phyloP scores from a whole-genome alignment of 495 filamentous ascomycete genomes.

The Penicillium tannophilum region DNA sequence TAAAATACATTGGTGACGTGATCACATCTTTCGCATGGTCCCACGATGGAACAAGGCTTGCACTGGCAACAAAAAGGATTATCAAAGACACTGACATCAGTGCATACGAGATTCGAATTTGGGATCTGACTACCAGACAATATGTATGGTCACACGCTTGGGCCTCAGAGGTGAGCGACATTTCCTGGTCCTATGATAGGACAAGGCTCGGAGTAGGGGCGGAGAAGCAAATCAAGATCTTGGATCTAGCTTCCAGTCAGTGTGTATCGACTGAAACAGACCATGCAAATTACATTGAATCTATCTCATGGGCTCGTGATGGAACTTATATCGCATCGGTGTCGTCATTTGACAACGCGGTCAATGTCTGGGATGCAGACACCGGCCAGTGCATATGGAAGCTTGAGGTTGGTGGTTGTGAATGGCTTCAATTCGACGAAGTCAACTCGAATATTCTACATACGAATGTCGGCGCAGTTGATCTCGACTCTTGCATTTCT shows the following conservation, averaged over 20 bases:
- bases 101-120: no score
- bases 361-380: not conserved
- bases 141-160: no score
- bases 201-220: not conserved
- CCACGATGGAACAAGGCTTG: not conserved
- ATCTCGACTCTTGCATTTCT: not conserved
- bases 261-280: rapidly evolving
- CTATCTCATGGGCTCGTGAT: not conserved
- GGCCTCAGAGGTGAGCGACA: no score
- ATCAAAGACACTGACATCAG: no score
- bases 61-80: no score
- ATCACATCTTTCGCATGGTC: not conserved
- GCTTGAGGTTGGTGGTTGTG: not conserved
- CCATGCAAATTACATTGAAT: not conserved
- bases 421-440: not conserved
- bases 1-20: not conserved
- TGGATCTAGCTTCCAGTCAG: not conserved
- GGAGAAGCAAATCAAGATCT: not conserved
- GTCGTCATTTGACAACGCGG: not conserved
- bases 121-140: no score
- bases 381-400: not conserved
- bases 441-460: not conserved
- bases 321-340: not conserved
- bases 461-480: not conserved
- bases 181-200: not conserved